Conservation (phyloP, 2,329 filamentous ascomycete genomes). For the Fusarium brevicatenulatum region DNA sequence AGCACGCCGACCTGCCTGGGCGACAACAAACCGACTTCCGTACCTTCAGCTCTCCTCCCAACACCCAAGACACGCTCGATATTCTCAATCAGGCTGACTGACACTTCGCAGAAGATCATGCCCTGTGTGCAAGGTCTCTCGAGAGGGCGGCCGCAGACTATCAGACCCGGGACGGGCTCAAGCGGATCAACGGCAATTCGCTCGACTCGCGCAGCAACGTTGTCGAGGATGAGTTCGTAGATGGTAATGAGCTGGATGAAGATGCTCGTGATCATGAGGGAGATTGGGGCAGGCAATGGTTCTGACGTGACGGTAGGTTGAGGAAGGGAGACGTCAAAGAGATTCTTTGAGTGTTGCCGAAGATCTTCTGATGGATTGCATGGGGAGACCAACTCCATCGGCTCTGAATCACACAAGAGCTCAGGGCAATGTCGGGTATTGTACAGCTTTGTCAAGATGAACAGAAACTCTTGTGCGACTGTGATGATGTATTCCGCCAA, state of each 20-base stretch:
- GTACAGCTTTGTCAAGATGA: not conserved
- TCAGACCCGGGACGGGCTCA: accelerated
- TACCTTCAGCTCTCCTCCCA: accelerated
- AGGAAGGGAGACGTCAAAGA: accelerated
- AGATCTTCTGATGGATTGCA: not conserved
- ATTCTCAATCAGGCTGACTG: not conserved
- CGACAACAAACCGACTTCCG: not conserved
- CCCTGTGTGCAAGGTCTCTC: not conserved
- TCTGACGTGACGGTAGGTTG: not conserved
- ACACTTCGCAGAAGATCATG: not conserved
- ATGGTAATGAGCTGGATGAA: not conserved
- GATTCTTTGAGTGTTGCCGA: accelerated
- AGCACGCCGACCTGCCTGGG: not conserved
- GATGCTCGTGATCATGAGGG: not conserved
- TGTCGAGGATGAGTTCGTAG: not conserved
- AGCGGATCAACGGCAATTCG: not conserved
- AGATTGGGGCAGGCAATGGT: not conserved
- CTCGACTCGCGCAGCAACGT: not conserved
- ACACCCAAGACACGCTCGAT: not conserved
- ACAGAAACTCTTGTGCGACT: not conserved
- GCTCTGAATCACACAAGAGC: accelerated
- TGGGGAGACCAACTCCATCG: not conserved
- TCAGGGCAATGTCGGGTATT: accelerated
- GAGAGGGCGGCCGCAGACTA: accelerated
- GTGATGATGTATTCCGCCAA: not conserved